Conservation (phyloP, 352 stramenopile species). For the Globisporangium iwayamae region DNA sequence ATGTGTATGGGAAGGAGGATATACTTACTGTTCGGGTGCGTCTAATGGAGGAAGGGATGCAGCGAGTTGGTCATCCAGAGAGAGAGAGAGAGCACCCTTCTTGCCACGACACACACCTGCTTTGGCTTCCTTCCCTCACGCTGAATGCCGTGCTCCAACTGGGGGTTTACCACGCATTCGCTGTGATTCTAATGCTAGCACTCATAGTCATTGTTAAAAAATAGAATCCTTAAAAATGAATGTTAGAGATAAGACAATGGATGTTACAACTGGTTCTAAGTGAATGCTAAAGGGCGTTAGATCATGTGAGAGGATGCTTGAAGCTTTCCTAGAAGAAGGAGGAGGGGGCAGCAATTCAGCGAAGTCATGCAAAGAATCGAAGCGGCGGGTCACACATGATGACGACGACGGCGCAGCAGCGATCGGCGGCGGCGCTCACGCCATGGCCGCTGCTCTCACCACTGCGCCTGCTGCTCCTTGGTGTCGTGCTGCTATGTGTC, state of each 20-base stretch:
- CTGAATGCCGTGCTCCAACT: not conserved
- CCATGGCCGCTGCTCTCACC: not conserved
- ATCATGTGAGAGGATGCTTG: not conserved
- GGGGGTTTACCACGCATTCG: not conserved
- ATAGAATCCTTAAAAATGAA: not conserved
- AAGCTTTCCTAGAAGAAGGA: not conserved
- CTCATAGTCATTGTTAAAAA: not conserved
- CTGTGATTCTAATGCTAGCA: not conserved
- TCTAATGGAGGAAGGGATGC: not conserved
- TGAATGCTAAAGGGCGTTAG: not conserved
- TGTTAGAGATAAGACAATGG: not conserved
- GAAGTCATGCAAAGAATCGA: not conserved
- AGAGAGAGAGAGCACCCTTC: too few relatives aligned
- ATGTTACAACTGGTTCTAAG: not conserved
- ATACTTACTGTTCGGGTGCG: too few relatives aligned
- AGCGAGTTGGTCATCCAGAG: not conserved
- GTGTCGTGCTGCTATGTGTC: conserved; percentile 17
- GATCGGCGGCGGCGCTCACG: not conserved
- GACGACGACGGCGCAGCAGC: not conserved
- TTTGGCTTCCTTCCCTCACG: not conserved
- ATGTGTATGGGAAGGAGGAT: not conserved
- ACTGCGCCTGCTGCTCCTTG: not conserved
- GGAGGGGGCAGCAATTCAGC: not conserved
- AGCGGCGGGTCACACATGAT: not conserved
- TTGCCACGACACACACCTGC: not conserved